Percentiles rank a stretch among this genome's conserved stretches.
These are phyloP conservation scores for Fusarium chlamydosporum DNA, from an alignment of 2,329 filamentous ascomycete genomes.

Conservation along the genomic window DNA sequence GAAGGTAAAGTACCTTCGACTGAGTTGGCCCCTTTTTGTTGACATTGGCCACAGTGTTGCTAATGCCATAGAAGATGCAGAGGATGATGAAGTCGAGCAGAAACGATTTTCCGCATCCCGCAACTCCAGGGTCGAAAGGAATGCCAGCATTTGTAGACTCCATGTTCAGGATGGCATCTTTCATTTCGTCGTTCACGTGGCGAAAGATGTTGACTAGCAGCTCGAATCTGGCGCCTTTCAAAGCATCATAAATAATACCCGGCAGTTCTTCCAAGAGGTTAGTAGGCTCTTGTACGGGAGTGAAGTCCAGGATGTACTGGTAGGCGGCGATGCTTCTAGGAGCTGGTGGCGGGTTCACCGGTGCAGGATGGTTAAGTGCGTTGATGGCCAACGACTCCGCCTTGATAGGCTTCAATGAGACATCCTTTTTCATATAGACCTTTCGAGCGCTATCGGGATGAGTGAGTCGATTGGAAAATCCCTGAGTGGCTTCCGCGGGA, in stretches of 20 bases:
- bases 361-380: background rate
- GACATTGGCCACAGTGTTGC: background rate
- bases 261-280: background rate
- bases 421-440: background rate
- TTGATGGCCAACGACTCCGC: background rate
- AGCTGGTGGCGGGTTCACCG: background rate
- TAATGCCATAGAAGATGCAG: background rate
- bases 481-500: too few relatives aligned
- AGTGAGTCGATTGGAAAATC: background rate
- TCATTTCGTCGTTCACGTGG: background rate
- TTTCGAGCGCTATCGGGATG: background rate
- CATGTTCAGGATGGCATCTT: background rate
- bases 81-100: background rate
- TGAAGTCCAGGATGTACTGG: background rate
- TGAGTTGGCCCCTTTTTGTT: background rate
- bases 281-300: background rate
- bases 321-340: background rate
- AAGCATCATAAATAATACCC: background rate
- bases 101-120: background rate
- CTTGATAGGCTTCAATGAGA: background rate
- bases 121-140: background rate
- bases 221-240: background rate
- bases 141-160: background rate
- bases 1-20: background rate
- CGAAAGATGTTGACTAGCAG: background rate